These are phyloP conservation scores for Periconia macrospinosa DNA, from an alignment of 2,329 filamentous ascomycete species.

Conservation along the genomic window DNA sequence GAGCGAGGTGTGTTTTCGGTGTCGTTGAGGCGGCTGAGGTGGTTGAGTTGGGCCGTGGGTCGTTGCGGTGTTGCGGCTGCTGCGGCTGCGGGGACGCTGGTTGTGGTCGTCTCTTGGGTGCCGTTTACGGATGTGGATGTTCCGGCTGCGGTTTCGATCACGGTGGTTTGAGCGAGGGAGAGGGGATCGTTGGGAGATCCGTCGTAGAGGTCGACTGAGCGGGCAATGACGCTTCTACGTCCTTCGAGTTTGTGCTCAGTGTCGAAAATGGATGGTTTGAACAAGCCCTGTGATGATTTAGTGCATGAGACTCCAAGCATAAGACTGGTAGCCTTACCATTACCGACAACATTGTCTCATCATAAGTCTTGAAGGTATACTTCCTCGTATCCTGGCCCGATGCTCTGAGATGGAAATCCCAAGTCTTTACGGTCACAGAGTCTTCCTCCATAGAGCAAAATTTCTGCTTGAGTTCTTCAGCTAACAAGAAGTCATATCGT, in stretches of 20 bases:
- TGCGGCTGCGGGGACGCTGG: conserved; percentile 54
- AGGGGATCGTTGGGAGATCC: conserved; percentile 87
- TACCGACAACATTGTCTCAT: conserved; percentile 90
- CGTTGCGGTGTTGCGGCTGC: conserved; percentile 54
- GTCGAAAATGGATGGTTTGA: conserved; percentile 85
- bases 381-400: conserved; percentile 88
- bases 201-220: conserved; percentile 93
- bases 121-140: conserved; percentile 36
- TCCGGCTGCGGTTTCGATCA: conserved; percentile 56
- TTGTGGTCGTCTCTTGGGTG: conserved; percentile 36
- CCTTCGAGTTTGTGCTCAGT: conserved; percentile 76
- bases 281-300: conserved; percentile 64
- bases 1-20: conserved; percentile 77
- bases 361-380: conserved; percentile 95
- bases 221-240: conserved; percentile 78
- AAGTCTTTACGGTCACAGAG: conserved; percentile 84
- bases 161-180: conserved; percentile 78
- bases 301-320: background rate
- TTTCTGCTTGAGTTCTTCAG: conserved; percentile 93
- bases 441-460: conserved; percentile 89
- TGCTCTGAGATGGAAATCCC: conserved; percentile 87
- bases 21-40: conserved; percentile 69
- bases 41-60: conserved; percentile 66
- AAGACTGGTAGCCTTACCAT: conserved; percentile 56
- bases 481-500: conserved; percentile 88